Evolutionary conservation across 2,329 filamentous ascomycete genomes (phyloP).

Genomic region (Fusarium sp.): DNA sequence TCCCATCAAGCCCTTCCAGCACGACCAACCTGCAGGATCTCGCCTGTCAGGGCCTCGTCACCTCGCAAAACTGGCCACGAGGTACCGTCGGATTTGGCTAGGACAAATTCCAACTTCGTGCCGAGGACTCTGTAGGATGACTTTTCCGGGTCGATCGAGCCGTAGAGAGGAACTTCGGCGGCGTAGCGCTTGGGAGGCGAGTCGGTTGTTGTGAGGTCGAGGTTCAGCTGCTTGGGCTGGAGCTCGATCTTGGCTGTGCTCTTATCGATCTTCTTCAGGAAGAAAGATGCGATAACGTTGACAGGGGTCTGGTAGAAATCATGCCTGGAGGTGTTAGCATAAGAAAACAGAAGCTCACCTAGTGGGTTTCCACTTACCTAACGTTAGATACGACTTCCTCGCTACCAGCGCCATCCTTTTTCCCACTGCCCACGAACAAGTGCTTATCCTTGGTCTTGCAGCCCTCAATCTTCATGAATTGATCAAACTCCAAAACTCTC

Average conservation of each 20-base stretch:
- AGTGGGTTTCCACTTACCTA: constrained; percentile 63
- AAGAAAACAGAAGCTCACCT: not conserved
- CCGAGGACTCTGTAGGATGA: constrained; percentile 85
- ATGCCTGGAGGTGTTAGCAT: constrained; percentile 55
- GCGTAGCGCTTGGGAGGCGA: constrained; percentile 81
- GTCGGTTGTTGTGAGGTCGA: constrained; percentile 90
- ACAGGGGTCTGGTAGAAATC: constrained; percentile 96
- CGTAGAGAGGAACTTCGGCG: constrained; percentile 80
- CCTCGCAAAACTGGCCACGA: constrained; percentile 89
- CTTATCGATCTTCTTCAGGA: constrained; percentile 97
- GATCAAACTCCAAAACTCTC: constrained; percentile 94
- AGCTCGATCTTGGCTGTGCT: constrained; percentile 80
- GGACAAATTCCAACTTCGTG: constrained; percentile 86
- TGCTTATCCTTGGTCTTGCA: constrained; percentile 86
- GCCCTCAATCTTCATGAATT: constrained; percentile 95
- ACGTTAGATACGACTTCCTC: constrained; percentile 85
- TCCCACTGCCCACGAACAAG: constrained; percentile 84
- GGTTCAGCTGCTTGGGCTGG: constrained; percentile 68
- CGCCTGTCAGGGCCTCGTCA: constrained; percentile 75
- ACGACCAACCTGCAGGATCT: constrained; percentile 90
- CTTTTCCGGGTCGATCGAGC: constrained; percentile 78
- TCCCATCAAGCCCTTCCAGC: constrained; percentile 68
- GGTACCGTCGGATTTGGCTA: constrained; percentile 77
- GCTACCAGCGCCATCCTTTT: constrained; percentile 66
- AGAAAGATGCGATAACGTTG: constrained; percentile 89